phyloP scores from a whole-genome alignment of 2,329 filamentous ascomycete species.

The Fusarium hostae region DNA sequence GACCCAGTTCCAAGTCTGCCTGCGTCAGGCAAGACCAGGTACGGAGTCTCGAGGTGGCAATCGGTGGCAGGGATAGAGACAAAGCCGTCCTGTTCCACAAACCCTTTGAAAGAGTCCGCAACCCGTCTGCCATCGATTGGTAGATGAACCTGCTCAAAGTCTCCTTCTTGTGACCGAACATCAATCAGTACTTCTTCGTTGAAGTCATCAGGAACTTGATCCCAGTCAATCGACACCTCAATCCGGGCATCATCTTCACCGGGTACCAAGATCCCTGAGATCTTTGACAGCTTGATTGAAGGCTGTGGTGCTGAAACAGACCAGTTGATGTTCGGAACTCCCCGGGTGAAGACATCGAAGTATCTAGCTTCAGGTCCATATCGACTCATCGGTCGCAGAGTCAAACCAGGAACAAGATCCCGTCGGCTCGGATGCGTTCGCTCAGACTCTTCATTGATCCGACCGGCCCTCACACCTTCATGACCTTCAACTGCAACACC shows the following conservation, averaged over 20 bases:
- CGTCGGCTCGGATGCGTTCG: constrained; percentile 55
- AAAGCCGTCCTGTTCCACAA: constrained; percentile 68
- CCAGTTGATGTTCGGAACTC: constrained; percentile 64
- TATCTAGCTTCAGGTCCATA: constrained; percentile 67
- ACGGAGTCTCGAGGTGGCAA: neutral
- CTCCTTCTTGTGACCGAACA: constrained; percentile 49
- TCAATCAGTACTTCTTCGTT: constrained; percentile 41
- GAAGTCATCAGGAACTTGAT: constrained; percentile 55
- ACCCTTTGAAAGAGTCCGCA: constrained; percentile 65
- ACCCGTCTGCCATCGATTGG: constrained; percentile 63
- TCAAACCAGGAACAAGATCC: constrained; percentile 67
- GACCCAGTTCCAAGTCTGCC: constrained; percentile 27
- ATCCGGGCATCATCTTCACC: constrained; percentile 40
- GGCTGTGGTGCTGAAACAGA: constrained; percentile 57
- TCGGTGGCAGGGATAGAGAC: constrained; percentile 47
- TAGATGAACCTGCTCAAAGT: constrained; percentile 62
- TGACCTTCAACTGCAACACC: constrained; percentile 73
- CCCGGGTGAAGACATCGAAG: constrained; percentile 72
- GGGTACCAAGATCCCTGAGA: constrained; percentile 60
- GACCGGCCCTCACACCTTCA: constrained; percentile 64
- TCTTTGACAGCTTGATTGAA: constrained; percentile 64
- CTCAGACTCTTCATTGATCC: constrained; percentile 64
- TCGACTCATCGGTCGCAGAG: constrained; percentile 66
- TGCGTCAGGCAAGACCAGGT: constrained; percentile 16
- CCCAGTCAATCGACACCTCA: constrained; percentile 38